phyloP scores from a whole-genome alignment of 2,329 filamentous ascomycete species.

The Camillea tinctor region DNA sequence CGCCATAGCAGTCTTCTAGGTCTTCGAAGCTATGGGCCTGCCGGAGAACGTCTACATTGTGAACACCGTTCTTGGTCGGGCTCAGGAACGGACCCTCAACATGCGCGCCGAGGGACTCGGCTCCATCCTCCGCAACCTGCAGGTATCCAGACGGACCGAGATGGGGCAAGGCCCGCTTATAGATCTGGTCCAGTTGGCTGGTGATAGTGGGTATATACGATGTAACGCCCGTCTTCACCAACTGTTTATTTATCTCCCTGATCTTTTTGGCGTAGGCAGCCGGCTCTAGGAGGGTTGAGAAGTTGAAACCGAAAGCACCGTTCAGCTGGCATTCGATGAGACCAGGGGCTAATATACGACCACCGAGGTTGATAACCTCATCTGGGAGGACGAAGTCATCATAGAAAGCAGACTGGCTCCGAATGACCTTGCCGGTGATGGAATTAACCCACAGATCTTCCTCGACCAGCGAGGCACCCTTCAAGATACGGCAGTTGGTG shows the following conservation, averaged over 20 bases:
- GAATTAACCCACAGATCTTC: conserved; percentile 91
- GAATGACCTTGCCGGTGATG: conserved; percentile 75
- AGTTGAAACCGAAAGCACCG: conserved; percentile 90
- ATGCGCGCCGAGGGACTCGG: conserved; percentile 86
- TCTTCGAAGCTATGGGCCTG: conserved; percentile 63
- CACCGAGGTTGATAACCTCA: conserved; percentile 72
- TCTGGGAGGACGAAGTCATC: conserved; percentile 69
- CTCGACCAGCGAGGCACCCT: conserved; percentile 63
- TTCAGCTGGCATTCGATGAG: conserved; percentile 92
- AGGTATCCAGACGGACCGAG: conserved; percentile 67
- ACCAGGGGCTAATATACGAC: conserved; percentile 80
- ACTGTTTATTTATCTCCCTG: conserved; percentile 64
- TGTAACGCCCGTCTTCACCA: conserved; percentile 80
- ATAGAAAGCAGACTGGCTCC: conserved; percentile 67
- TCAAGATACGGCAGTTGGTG: conserved; percentile 80
- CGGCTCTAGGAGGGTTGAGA: conserved; percentile 71
- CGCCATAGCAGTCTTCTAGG: conserved; percentile 70
- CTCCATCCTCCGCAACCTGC: conserved; percentile 65
- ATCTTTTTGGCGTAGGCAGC: conserved; percentile 70
- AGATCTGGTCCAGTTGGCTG: conserved; percentile 77
- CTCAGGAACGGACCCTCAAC: conserved; percentile 88
- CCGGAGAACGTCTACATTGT: conserved; percentile 71
- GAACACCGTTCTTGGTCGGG: conserved; percentile 81
- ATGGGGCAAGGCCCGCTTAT: conserved; percentile 75
- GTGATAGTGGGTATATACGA: conserved; percentile 84